phyloP scores from a whole-genome alignment of 768 basidiomycete genomes.

The Calocera cornea region DNA sequence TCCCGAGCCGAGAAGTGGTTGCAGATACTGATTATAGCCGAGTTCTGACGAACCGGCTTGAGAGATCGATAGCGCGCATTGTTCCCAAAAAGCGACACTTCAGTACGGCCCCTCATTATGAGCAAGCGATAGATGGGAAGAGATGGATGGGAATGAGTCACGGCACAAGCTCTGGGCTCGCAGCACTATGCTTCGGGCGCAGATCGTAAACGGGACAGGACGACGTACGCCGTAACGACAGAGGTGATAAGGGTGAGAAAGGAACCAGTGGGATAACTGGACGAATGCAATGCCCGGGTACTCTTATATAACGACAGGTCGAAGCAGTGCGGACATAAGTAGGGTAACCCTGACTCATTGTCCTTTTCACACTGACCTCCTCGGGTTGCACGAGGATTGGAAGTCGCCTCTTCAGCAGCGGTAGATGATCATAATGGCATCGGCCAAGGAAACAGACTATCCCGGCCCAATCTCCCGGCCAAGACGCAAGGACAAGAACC shows the following conservation, averaged over 20 bases:
- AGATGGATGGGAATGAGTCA: neutral
- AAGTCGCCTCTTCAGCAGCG: too few species aligned
- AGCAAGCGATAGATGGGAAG: neutral
- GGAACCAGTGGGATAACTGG: neutral
- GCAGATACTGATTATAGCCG: neutral
- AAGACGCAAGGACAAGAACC: neutral
- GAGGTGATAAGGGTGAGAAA: neutral
- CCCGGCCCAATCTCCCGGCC: neutral
- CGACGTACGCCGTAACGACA: too few species aligned
- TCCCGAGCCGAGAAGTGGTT: slow-evolving; percentile 2
- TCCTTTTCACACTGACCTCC: neutral
- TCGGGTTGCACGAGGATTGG: neutral
- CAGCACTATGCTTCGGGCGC: too few species aligned
- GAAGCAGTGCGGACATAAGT: neutral
- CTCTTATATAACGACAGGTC: too few species aligned
- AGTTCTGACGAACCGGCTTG: neutral
- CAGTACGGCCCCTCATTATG: neutral
- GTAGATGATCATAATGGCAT: too few species aligned
- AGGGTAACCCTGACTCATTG: neutral
- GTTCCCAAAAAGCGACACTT: neutral
- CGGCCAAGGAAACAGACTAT: neutral
- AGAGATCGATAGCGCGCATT: neutral
- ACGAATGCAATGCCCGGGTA: neutral
- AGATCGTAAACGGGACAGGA: too few species aligned
- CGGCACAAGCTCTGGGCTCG: too few species aligned